Percentiles rank a stretch among this genome's conserved stretches.
phyloP scores from a whole-genome alignment of 176 grass and related monocot species.

The Alloteropsis semialata region DNA sequence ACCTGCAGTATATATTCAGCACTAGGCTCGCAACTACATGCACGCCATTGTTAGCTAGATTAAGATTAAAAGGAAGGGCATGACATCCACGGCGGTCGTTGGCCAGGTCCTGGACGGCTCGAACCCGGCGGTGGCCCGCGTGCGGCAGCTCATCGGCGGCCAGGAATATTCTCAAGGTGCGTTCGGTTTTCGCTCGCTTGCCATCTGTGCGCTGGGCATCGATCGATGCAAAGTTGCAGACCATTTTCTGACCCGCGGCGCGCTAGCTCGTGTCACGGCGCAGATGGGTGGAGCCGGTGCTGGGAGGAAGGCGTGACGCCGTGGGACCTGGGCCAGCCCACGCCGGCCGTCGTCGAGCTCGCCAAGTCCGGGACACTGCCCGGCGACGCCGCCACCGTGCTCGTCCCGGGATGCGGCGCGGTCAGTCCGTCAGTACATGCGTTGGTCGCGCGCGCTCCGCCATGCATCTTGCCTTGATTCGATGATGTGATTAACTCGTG shows the following conservation, averaged over 20 bases:
- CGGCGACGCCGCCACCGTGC: conserved; percentile 15
- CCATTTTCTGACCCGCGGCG: too few relatives aligned
- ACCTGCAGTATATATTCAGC: too few relatives aligned
- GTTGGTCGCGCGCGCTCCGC: background rate
- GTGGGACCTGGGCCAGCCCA: conserved; percentile 50
- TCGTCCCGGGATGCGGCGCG: conserved; percentile 56
- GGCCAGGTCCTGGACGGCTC: conserved; percentile 13
- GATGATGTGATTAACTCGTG: background rate
- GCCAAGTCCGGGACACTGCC: conserved; percentile 42
- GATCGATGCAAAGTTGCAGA: too few relatives aligned
- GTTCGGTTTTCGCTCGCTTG: too few relatives aligned
- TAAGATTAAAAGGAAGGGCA: background rate
- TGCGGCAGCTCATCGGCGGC: background rate
- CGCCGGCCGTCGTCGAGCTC: conserved; percentile 49
- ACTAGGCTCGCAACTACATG: too few relatives aligned
- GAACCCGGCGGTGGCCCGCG: conserved; percentile 14
- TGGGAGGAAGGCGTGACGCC: conserved; percentile 65
- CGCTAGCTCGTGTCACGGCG: background rate
- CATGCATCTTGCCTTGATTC: too few relatives aligned
- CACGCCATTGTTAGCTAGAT: too few relatives aligned
- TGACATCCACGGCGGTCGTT: background rate
- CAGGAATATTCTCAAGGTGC: background rate
- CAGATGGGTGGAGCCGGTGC: conserved; percentile 53
- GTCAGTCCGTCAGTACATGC: background rate
- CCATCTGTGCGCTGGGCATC: too few relatives aligned